Base-by-base conservation (phyloP, 140 eudicot genomes). In the Senecio squalidus region DNA sequence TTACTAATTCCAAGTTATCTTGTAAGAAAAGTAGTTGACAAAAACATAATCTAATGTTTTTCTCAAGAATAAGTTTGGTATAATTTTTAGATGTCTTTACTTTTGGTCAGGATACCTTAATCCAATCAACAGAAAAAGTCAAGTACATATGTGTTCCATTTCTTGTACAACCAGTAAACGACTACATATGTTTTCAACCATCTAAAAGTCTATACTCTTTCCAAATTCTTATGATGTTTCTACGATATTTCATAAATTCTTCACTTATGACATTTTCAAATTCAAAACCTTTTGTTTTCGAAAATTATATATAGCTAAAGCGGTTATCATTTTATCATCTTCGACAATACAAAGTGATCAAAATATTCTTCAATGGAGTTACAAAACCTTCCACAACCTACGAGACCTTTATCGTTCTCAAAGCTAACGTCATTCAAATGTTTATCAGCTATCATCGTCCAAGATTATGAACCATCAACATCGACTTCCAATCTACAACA, bases 331-430 rank as follows among this genome's bases (percentile, higher is more conserved):
- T 16, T 7, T 21, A 31, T 14, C 43, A 59, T 45, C 68, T 29
- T 62, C 31, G 30, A 18, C 5, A 45, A 15, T 34, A 28, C 14
- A 61, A 26, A 31, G 30, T 25, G 10, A 25, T 60, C 8, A 14
- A 50, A 47, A 1, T 46, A 16, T 6, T 30, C 9, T 59, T 62
- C 46, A 18, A 63, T 65, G 71, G 71, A 65, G 21, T 52, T 65
- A n/a, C 51, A 36, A 1, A 46, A 36, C 3, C 48, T 69, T 25
- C 74, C 74, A 16, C 68, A 69, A 58, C 68, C 74, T 27, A 69
- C 74, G 59, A 58, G 67, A 58, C 74, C 74, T 39, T n/a, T n/a
- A 2, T 58, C 67, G 3, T 58, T 58, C 9, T 69, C 67, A 58
- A 49, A 58, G 4, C 40, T 69, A 57, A 47, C 74, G 28, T 47